Conservation (phyloP, 1,139 yeast genomes). For the Scheffersomyces quercinus region DNA sequence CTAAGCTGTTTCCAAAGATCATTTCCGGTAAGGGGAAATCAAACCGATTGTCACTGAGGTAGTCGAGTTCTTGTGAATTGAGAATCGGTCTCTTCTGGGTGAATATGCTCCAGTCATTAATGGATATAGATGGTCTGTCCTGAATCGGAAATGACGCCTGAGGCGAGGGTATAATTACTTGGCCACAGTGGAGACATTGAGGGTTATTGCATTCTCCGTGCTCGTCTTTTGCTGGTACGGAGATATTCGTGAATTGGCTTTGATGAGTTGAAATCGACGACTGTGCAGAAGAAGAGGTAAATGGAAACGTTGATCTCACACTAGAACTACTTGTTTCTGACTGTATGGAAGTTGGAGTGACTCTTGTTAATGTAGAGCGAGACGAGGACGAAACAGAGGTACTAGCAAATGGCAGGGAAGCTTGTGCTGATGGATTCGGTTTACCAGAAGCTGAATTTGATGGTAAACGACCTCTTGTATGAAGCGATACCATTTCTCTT, state of each 20-base stretch:
- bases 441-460: conserved; percentile 3
- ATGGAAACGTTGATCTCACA: not conserved
- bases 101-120: conserved; percentile 74
- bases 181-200: conserved; percentile 65
- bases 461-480: conserved; percentile 40
- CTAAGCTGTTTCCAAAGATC: conserved; percentile 90
- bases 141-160: conserved; percentile 59
- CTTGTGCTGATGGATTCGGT: not conserved
- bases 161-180: conserved; percentile 74
- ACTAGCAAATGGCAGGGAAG: conserved; percentile 6
- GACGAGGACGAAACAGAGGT: conserved; percentile 1
- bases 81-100: conserved; percentile 78
- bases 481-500: conserved; percentile 56
- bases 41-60: conserved; percentile 56
- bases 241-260: conserved; percentile 10
- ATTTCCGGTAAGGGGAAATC: conserved; percentile 92
- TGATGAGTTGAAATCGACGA: not conserved
- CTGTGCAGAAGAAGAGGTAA: not conserved
- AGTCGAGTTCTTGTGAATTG: conserved; percentile 72
- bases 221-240: conserved; percentile 36
- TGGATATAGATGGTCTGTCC: conserved; percentile 65
- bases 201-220: conserved; percentile 46
- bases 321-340: conserved; percentile 8
- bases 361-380: conserved; percentile 1
- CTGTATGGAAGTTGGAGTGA: conserved; percentile 13